Evolutionary conservation across 2,329 filamentous ascomycete genomes (phyloP), one percentile per base, ranked within the genome.

Genomic region (Diaporthe destruens): DNA sequence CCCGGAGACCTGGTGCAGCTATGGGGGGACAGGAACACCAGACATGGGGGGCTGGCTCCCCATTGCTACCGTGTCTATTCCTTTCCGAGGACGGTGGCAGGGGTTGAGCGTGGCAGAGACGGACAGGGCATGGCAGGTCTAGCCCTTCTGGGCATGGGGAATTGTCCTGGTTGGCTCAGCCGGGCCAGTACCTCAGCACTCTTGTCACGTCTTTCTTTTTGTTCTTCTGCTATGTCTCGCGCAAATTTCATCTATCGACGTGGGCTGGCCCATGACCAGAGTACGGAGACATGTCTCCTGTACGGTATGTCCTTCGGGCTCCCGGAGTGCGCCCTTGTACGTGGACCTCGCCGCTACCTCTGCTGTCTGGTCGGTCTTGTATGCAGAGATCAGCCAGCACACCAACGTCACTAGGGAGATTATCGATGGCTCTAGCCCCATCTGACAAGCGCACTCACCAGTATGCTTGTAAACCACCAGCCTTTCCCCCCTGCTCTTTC

Each of bases 1-100:
- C 75, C 76, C 76, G 75, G 76, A 75, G 71, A 74, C 74, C 71
- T 76, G 72, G 75, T 74, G 75, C 76, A 75, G 69, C 69, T 69
- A 70, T 71, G 59, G 59, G 71, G 71, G 71, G 55, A 54, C 71
- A 59, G 71, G 71, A 70, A 70, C 68, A 49, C 49, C 68, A 53
- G 68, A 59, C 68, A 70, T 61, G 68, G 68, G 68, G 68, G 68
- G 55, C 67, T 49, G n/a, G 55, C 68, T 61, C 44, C 42, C 39
- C 32, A 61, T 51, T 70, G 57, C 55, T 59, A 70, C 68, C 16
- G 68, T 61, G 42, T 49, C 55, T 61, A 70, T 61, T 57, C 68
- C 57, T 59, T 70, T 70, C 49, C 55, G 68, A 39, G 68, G 44
- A 70, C 44, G 16, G 32, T 25, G 36, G 44, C 68, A 70, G 47